Conservation (phyloP, 2,329 filamentous ascomycete genomes). For the Fusarium transvaalense region DNA sequence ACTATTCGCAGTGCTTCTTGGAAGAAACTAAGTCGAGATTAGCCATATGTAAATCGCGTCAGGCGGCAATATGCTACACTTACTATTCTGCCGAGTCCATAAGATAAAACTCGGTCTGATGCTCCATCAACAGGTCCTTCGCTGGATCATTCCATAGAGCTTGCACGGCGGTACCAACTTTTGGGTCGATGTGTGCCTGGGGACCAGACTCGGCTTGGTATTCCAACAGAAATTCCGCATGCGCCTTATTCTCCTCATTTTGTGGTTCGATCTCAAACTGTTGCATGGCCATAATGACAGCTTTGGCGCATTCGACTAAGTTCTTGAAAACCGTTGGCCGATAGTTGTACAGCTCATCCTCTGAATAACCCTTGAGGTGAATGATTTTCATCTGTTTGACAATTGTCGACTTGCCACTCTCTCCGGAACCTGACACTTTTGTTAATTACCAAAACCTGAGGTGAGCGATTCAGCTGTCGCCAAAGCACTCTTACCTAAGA, state of each 20-base stretch:
- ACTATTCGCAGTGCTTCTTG: slow-evolving; percentile 91
- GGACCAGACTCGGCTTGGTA: slow-evolving; percentile 94
- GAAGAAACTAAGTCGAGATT: slow-evolving; percentile 79
- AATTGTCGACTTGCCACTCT: slow-evolving; percentile 99
- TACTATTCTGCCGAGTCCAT: slow-evolving; percentile 99
- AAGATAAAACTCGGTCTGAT: slow-evolving; percentile 97
- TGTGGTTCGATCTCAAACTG: slow-evolving; percentile 89
- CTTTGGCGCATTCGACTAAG: slow-evolving; percentile 94
- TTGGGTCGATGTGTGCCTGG: slow-evolving; percentile 82
- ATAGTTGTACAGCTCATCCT: slow-evolving; percentile 94
- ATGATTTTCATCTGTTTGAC: slow-evolving; percentile 99
- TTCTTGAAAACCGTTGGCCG: slow-evolving; percentile 98
- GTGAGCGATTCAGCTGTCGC: slow-evolving; percentile 16
- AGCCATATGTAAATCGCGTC: slow-evolving; percentile 23
- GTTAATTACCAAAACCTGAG: slow-evolving; percentile 33
- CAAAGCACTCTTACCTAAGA: slow-evolving; percentile 77
- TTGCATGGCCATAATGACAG: slow-evolving; percentile 89
- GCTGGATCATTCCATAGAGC: slow-evolving; percentile 92
- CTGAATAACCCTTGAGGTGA: slow-evolving; percentile 95
- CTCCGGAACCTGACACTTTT: slow-evolving; percentile 82
- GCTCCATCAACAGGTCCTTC: slow-evolving; percentile 85
- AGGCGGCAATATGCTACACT: slow-evolving; percentile 52
- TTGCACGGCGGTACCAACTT: slow-evolving; percentile 84
- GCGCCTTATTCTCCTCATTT: slow-evolving; percentile 76
- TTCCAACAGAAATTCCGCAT: slow-evolving; percentile 83